These are phyloP conservation scores for Cystobasidium ongulense DNA, from an alignment of 768 basidiomycete genomes.

Conservation along the genomic window DNA sequence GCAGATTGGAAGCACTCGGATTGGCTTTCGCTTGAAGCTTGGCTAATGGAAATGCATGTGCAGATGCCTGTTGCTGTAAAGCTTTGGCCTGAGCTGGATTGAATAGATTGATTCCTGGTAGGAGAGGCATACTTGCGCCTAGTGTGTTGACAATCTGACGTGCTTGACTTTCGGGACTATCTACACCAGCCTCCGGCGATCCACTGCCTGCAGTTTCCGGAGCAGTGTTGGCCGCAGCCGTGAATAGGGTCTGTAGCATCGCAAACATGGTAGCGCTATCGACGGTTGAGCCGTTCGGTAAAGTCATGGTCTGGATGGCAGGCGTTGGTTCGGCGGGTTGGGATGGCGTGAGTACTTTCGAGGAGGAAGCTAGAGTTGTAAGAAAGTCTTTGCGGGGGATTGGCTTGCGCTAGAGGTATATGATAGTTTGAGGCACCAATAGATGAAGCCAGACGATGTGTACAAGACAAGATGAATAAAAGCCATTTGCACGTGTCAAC, in stretches of 20 bases:
- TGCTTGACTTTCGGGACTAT: not conserved
- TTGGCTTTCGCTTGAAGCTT: not conserved
- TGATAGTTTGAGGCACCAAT: not conserved
- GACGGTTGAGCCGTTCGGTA: not conserved
- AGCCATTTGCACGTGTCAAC: conserved; percentile 4
- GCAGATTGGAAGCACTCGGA: not conserved
- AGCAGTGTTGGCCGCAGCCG: not conserved
- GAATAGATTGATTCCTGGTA: conserved; percentile 22
- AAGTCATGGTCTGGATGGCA: not conserved
- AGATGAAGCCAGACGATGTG: too few relatives aligned
- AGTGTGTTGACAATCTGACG: not conserved
- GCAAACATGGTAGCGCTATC: not conserved
- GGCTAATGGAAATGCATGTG: not conserved
- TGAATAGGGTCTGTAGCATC: conserved; percentile 1
- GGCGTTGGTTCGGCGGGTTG: not conserved
- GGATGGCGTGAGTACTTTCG: not conserved
- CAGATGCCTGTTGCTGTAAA: not conserved
- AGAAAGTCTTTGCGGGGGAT: not conserved
- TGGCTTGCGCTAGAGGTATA: not conserved
- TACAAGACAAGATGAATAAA: not conserved
- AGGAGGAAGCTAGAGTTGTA: not conserved
- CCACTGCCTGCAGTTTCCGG: not conserved
- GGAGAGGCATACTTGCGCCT: not conserved
- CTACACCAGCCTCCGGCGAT: not conserved
- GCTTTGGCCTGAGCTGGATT: conserved; percentile 7